Conservation (phyloP, 2,329 filamentous ascomycete genomes). For the Ophiostoma quercus region DNA sequence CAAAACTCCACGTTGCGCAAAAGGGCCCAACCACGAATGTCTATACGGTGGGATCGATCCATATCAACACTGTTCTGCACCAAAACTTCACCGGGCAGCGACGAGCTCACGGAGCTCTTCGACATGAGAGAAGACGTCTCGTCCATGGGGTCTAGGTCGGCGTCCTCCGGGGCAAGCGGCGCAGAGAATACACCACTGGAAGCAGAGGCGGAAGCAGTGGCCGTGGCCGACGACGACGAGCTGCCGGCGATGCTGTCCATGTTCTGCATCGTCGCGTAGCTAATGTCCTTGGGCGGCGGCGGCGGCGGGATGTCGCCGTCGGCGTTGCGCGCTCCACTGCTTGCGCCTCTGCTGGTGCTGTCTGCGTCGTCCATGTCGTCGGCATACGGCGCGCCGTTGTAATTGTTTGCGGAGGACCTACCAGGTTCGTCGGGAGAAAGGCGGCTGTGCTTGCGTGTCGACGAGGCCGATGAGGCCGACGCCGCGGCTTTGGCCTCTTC, state of each 20-base stretch:
- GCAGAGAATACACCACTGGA: slow-evolving; percentile 7
- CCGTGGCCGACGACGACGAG: slow-evolving; percentile 13
- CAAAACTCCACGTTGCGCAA: slow-evolving; percentile 74
- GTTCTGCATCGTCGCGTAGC: not conserved
- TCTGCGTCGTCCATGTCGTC: slow-evolving; percentile 14
- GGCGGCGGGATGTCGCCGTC: not conserved
- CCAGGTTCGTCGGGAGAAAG: slow-evolving; percentile 52
- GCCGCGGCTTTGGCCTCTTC: slow-evolving; percentile 37
- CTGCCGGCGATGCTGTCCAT: slow-evolving; percentile 12
- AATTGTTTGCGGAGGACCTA: slow-evolving; percentile 47
- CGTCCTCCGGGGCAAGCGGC: slow-evolving; percentile 25
- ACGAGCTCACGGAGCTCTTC: slow-evolving; percentile 50
- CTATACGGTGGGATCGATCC: slow-evolving; percentile 73
- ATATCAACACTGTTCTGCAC: slow-evolving; percentile 61
- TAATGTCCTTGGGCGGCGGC: slow-evolving; percentile 6
- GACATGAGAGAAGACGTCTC: slow-evolving; percentile 78
- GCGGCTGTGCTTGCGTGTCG: slow-evolving; percentile 25
- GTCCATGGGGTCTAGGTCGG: slow-evolving; percentile 44
- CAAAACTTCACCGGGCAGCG: slow-evolving; percentile 46
- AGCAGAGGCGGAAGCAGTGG: slow-evolving; percentile 20
- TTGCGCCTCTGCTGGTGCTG: not conserved
- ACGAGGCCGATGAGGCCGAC: slow-evolving; percentile 30
- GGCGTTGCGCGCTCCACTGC: not conserved
- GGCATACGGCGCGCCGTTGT: slow-evolving; percentile 16
- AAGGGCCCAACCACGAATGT: slow-evolving; percentile 80